phyloP scores from a whole-genome alignment of 2,329 filamentous ascomycete genomes.

The Hypoxylon sp. region DNA sequence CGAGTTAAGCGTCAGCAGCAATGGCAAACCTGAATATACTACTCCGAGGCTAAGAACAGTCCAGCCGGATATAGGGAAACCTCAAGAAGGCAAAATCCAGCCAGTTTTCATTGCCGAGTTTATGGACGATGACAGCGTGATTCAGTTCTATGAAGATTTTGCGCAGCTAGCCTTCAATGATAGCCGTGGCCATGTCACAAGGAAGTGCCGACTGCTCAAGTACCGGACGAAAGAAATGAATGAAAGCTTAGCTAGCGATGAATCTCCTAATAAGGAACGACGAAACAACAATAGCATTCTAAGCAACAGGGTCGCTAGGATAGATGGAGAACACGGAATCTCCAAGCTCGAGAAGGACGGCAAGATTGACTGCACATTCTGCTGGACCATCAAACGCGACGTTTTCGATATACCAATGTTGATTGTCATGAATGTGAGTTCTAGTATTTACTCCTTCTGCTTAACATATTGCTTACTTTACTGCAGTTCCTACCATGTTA shows the following conservation, averaged over 20 bases:
- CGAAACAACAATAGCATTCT: slow-evolving; percentile 63
- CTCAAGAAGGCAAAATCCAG: slow-evolving; percentile 70
- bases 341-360: slow-evolving; percentile 87
- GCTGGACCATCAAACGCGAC: slow-evolving; percentile 96
- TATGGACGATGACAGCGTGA: slow-evolving; percentile 91
- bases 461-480: slow-evolving; percentile 41
- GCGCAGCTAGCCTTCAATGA: slow-evolving; percentile 93
- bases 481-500: slow-evolving; percentile 72
- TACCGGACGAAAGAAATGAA: slow-evolving; percentile 82
- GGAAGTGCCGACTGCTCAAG: slow-evolving; percentile 88
- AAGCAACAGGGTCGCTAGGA: slow-evolving; percentile 72
- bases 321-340: slow-evolving; percentile 83
- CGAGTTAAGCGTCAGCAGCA: slow-evolving; percentile 61
- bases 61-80: slow-evolving; percentile 59
- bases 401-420: slow-evolving; percentile 99
- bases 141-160: slow-evolving; percentile 97
- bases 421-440: slow-evolving; percentile 96
- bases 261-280: slow-evolving; percentile 64
- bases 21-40: slow-evolving; percentile 61
- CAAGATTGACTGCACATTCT: slow-evolving; percentile 94
- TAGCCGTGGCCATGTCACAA: slow-evolving; percentile 85
- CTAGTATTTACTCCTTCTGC: not conserved
- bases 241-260: slow-evolving; percentile 57
- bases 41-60: slow-evolving; percentile 68
- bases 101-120: slow-evolving; percentile 93